A percentile compares a stretch with the other conserved stretches of the same genome.
phyloP scores from a whole-genome alignment of 345 rosid species.

The Tarenaya hassleriana region DNA sequence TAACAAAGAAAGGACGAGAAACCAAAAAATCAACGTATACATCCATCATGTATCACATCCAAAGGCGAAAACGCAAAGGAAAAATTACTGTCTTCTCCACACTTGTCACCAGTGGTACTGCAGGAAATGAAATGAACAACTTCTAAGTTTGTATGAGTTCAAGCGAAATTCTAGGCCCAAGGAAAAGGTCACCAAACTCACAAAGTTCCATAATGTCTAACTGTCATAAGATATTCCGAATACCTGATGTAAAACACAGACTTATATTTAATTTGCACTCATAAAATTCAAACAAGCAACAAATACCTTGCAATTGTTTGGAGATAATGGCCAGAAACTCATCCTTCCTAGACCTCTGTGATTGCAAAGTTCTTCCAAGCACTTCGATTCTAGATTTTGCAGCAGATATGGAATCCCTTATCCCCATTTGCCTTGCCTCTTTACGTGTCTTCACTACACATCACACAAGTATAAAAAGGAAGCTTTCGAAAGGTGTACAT shows the following conservation, averaged over 20 bases:
- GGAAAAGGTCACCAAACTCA: constrained; percentile 1
- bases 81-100: too few species aligned
- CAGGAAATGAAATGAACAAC: too few species aligned
- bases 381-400: constrained; percentile 48
- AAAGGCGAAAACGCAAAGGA: too few species aligned
- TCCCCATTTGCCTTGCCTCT: constrained; percentile 68
- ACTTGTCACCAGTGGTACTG: too few species aligned
- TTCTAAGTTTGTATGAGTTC: too few species aligned
- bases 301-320: constrained; percentile 50
- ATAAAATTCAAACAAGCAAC: constrained; percentile 7
- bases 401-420: constrained; percentile 58
- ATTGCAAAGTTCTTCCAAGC: constrained; percentile 47
- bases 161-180: background rate
- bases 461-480: constrained; percentile 10
- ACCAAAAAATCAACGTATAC: too few species aligned
- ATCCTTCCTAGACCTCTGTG: constrained; percentile 63
- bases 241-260: constrained; percentile 9
- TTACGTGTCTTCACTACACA: constrained; percentile 66
- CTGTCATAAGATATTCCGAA: constrained; percentile 2
- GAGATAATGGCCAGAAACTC: constrained; percentile 48
- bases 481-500: constrained; percentile 5
- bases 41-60: too few species aligned
- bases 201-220: background rate
- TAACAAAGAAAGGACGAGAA: background rate
- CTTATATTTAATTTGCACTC: background rate